A percentile compares a stretch with the other conserved stretches of the same genome.
Evolutionary conservation across 352 stramenopile genomes (phyloP).

Genomic region (Globisporangium spiculum): DNA sequence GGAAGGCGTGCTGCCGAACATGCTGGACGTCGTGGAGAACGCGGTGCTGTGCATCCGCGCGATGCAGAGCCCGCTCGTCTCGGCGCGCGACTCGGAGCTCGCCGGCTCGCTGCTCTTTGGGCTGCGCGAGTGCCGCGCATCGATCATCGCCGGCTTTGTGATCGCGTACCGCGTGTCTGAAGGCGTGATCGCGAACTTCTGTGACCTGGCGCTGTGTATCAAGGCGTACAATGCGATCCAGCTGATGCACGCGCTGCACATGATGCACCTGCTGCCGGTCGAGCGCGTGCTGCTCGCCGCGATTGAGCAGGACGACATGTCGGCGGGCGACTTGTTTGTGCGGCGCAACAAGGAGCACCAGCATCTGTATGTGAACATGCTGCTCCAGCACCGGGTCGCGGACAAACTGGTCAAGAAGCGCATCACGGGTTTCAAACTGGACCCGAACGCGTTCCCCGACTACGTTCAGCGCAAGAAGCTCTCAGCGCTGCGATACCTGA

Average conservation of each 20-base stretch:
- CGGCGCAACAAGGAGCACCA: conserved; percentile 33
- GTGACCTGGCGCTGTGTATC: conserved; percentile 23
- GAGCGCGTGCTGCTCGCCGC: conserved; percentile 36
- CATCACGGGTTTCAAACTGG: conserved; percentile 53
- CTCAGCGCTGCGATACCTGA: conserved; percentile 51
- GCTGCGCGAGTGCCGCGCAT: conserved; percentile 29
- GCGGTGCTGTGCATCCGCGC: conserved; percentile 23
- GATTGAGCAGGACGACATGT: conserved; percentile 53
- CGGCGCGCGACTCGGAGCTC: conserved; percentile 29
- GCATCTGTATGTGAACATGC: conserved; percentile 41
- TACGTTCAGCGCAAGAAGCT: conserved; percentile 51
- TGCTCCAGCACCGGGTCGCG: conserved; percentile 39
- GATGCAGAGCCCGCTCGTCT: conserved; percentile 22
- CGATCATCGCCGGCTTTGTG: conserved; percentile 41
- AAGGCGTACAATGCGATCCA: conserved; percentile 36
- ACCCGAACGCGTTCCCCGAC: conserved; percentile 48
- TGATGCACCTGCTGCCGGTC: conserved; percentile 40
- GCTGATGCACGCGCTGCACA: conserved; percentile 42
- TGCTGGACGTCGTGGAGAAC: conserved; percentile 14
- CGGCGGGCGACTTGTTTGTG: conserved; percentile 56
- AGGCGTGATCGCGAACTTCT: conserved; percentile 30
- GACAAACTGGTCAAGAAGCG: conserved; percentile 79
- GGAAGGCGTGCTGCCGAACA: conserved; percentile 2
- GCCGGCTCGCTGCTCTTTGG: conserved; percentile 42
- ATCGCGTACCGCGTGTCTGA: conserved; percentile 36